Evolutionary conservation across 1,284 basidiomycete species (phyloP).

Genomic region (Golubevia sp.): DNA sequence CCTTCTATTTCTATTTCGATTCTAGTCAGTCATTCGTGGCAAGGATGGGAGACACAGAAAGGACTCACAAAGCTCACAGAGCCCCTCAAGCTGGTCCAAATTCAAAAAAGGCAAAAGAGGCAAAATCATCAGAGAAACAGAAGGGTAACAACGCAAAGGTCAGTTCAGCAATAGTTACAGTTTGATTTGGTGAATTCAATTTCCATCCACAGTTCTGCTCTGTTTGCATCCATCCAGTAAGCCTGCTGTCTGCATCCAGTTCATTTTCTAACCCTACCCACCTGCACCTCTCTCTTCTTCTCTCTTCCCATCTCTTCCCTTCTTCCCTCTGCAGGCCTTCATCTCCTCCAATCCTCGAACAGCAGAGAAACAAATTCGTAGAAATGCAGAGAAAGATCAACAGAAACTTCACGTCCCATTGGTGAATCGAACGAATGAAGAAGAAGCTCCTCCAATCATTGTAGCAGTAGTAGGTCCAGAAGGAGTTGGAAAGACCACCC

Average conservation of each 20-base stretch:
- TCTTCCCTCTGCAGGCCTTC: slow-evolving; percentile 69
- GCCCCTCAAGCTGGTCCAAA: slow-evolving; percentile 48
- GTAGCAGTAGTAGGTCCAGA: slow-evolving; percentile 97
- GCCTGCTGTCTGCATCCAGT: slow-evolving; percentile 82
- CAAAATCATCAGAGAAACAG: slow-evolving; percentile 23
- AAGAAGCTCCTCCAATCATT: slow-evolving; percentile 89
- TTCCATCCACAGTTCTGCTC: slow-evolving; percentile 76
- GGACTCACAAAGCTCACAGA: slow-evolving; percentile 48
- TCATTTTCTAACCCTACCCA: slow-evolving; percentile 7
- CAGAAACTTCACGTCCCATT: slow-evolving; percentile 93
- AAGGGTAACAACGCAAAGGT: slow-evolving; percentile 90
- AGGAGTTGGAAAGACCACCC: slow-evolving; percentile 92
- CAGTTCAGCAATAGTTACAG: slow-evolving; percentile 21
- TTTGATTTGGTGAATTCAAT: not conserved
- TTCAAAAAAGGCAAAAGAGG: slow-evolving; percentile 34
- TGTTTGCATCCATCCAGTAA: slow-evolving; percentile 90
- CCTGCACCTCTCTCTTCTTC: slow-evolving; percentile 3
- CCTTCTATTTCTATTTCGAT: not conserved
- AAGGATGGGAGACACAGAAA: slow-evolving; percentile 34
- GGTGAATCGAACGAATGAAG: slow-evolving; percentile 83
- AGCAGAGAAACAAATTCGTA: slow-evolving; percentile 78
- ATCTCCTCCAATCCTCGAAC: slow-evolving; percentile 68
- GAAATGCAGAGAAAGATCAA: slow-evolving; percentile 92
- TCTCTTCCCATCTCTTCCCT: slow-evolving; percentile 1
- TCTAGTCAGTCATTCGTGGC: not conserved